Percentiles rank a stretch among this genome's conserved stretches.
phyloP scores from a whole-genome alignment of 2,329 filamentous ascomycete genomes.

The Emydomyces testavorans region DNA sequence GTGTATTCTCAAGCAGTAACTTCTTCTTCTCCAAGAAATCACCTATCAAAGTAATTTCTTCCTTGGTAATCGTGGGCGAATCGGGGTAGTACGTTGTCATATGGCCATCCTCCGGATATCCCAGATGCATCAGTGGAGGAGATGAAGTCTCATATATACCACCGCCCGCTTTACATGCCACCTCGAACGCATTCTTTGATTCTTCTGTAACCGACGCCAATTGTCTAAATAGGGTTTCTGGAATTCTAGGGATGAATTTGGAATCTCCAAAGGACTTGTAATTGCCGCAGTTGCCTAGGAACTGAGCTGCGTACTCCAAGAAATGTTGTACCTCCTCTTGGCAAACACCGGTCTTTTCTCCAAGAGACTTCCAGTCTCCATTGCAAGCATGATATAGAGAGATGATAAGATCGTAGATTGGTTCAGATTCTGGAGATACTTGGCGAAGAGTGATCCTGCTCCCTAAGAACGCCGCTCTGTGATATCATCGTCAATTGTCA shows the following conservation, averaged over 20 bases:
- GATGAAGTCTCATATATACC: constrained; percentile 59
- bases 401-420: constrained; percentile 71
- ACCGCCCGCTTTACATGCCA: constrained; percentile 47
- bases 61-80: constrained; percentile 60
- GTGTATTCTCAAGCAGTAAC: constrained; percentile 62
- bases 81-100: constrained; percentile 75
- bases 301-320: constrained; percentile 65
- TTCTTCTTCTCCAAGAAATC: constrained; percentile 61
- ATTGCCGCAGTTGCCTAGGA: constrained; percentile 70
- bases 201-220: constrained; percentile 50
- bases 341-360: constrained; percentile 52
- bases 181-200: constrained; percentile 53
- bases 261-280: constrained; percentile 81
- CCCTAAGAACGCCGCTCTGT: constrained; percentile 63
- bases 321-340: constrained; percentile 55
- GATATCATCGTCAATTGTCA: constrained; percentile 8
- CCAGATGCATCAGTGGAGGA: constrained; percentile 58
- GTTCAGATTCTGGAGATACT: constrained; percentile 68
- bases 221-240: constrained; percentile 51
- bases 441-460: constrained; percentile 69
- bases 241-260: constrained; percentile 67
- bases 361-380: constrained; percentile 61
- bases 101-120: constrained; percentile 62
- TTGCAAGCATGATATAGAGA: constrained; percentile 53
- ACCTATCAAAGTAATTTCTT: constrained; percentile 62